Conservation (phyloP, 306 rosid species). For the Rosa chinensis region DNA sequence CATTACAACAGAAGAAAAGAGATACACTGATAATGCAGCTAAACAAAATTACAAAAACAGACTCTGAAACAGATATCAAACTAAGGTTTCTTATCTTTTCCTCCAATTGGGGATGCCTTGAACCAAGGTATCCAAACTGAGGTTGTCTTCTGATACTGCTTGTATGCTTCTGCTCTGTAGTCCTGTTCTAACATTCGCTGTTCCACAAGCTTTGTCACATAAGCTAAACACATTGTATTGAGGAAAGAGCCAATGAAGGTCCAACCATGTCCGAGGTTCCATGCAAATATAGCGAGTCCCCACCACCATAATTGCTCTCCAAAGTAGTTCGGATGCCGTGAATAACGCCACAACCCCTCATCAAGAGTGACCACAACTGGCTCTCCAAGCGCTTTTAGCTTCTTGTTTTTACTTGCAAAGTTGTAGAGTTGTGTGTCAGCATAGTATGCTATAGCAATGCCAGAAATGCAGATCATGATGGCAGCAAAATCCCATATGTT, state of each 20-base stretch:
- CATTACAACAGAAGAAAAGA: constrained; percentile 19
- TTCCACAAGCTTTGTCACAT: constrained; percentile 88
- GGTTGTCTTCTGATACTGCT: constrained; percentile 80
- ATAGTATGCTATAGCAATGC: constrained; percentile 65
- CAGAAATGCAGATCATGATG: constrained; percentile 42
- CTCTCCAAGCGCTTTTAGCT: constrained; percentile 57
- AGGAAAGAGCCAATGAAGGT: constrained; percentile 59
- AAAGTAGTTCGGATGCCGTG: constrained; percentile 83
- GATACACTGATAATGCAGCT: constrained; percentile 16
- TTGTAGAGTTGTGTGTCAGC: constrained; percentile 81
- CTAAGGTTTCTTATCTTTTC: constrained; percentile 63
- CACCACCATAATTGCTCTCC: constrained; percentile 99
- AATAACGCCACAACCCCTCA: constrained; percentile 75
- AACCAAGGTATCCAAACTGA: constrained; percentile 91
- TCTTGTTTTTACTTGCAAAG: constrained; percentile 54
- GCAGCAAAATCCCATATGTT: constrained; percentile 70
- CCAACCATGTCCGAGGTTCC: constrained; percentile 79
- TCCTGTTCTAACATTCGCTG: constrained; percentile 69
- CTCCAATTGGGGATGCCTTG: constrained; percentile 45
- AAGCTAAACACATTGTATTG: constrained; percentile 74
- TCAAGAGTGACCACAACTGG: constrained; percentile 52
- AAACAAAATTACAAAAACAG: constrained; percentile 13
- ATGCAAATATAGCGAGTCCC: constrained; percentile 70
- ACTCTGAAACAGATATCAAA: constrained; percentile 9
- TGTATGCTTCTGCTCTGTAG: constrained; percentile 69